Conservation (phyloP, 2,329 filamentous ascomycete genomes). For the Neocucurbitaria cava region DNA sequence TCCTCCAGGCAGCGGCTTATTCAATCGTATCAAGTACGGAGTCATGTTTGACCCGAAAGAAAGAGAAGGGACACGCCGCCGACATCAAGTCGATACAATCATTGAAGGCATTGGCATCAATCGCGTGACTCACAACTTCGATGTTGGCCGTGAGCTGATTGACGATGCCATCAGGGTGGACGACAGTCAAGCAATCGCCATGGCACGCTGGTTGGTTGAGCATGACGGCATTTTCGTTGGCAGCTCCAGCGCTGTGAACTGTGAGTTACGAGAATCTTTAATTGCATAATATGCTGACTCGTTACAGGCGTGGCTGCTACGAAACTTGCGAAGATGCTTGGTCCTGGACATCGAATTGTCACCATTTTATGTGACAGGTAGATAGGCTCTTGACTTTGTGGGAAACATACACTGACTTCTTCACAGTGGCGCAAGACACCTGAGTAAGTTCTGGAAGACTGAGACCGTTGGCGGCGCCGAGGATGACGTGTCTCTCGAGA, state of each 20-base stretch:
- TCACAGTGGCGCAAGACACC: slow-evolving; percentile 70
- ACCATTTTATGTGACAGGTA: slow-evolving; percentile 78
- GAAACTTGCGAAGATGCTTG: slow-evolving; percentile 69
- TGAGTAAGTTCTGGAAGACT: slow-evolving; percentile 87
- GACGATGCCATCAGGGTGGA: slow-evolving; percentile 90
- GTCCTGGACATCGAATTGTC: slow-evolving; percentile 69
- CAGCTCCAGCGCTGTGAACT: slow-evolving; percentile 96
- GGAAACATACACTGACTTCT: slow-evolving; percentile 14
- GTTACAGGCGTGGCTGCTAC: slow-evolving; percentile 69
- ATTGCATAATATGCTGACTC: slow-evolving; percentile 19
- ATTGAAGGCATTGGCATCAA: slow-evolving; percentile 97
- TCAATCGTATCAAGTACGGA: slow-evolving; percentile 88
- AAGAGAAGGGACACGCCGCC: slow-evolving; percentile 84
- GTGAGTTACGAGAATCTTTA: slow-evolving; percentile 54
- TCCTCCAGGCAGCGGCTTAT: slow-evolving; percentile 91
- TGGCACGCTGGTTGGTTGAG: slow-evolving; percentile 97
- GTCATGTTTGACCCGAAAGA: slow-evolving; percentile 95
- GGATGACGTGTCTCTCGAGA: slow-evolving; percentile 61
- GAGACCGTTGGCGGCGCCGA: slow-evolving; percentile 65
- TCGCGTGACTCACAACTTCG: slow-evolving; percentile 90
- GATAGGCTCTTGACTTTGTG: background rate
- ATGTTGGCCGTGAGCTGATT: slow-evolving; percentile 82
- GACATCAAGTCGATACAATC: slow-evolving; percentile 92
- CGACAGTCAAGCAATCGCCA: slow-evolving; percentile 85
- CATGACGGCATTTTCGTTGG: slow-evolving; percentile 94